phyloP scores from a whole-genome alignment of 345 rosid species.

The Populus euphratica region DNA sequence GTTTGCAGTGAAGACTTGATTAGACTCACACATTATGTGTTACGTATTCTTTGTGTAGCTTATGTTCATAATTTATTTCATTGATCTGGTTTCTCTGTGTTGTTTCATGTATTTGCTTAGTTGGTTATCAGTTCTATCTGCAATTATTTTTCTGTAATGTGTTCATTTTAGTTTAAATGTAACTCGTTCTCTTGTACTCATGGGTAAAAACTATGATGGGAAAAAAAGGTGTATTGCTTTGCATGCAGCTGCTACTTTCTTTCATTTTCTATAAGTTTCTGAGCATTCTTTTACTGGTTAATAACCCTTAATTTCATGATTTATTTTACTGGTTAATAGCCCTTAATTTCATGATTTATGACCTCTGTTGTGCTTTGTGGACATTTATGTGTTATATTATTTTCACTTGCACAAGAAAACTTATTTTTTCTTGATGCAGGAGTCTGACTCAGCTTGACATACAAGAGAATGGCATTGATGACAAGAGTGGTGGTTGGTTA shows the following conservation, averaged over 20 bases:
- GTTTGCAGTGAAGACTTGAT: not conserved
- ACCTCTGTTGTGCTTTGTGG: not conserved
- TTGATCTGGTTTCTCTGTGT: too few relatives aligned
- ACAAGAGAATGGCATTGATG: slow-evolving; percentile 61
- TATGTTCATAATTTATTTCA: too few relatives aligned
- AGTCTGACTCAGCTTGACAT: slow-evolving; percentile 63
- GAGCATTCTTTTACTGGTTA: not conserved
- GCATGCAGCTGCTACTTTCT: not conserved
- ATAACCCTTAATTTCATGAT: not conserved
- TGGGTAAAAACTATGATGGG: not conserved
- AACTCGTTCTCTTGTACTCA: not conserved
- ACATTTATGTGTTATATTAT: not conserved
- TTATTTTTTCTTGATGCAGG: slow-evolving; percentile 37
- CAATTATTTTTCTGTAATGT: too few relatives aligned
- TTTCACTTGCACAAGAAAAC: not conserved
- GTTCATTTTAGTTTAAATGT: not conserved
- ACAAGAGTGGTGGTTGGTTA: slow-evolving; percentile 57
- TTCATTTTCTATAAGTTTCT: not conserved
- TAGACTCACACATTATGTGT: not conserved
- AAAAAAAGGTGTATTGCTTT: not conserved
- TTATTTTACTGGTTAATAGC: not conserved
- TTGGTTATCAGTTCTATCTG: not conserved
- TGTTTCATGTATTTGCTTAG: too few relatives aligned
- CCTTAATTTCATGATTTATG: not conserved
- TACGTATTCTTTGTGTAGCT: not conserved